Base-by-base conservation (phyloP, 2,329 filamentous ascomycete species). In the Ramularia collo-cygni region DNA sequence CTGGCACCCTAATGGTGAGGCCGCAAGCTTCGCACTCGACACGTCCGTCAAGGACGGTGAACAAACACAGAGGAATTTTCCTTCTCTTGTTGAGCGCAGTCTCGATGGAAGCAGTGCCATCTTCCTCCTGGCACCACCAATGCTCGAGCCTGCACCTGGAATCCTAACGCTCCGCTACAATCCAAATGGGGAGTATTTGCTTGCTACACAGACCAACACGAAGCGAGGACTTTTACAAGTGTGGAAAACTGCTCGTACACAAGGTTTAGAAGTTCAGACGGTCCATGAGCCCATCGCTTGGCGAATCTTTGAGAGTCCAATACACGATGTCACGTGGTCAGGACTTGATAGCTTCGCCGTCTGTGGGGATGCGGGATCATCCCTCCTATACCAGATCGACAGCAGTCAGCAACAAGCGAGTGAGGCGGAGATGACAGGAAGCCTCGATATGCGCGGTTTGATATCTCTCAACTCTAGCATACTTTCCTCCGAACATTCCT, bases 311-410 rank as follows among this genome's bases (percentile, higher is more conserved):
- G 62, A 66, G 15, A 58, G 60, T 4, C 58, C 58, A 38, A 61
- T 69, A 2, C 55, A 64, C 17, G 68, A 70, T 42, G 67, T 64
- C 1, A 59, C 61, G 9, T 71, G 68, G 67, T 64, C 63, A 28
- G 63, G 54, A 31, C 61, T 67, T 10, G 59, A 63, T 3, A 56
- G 57, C 2, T 69, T 72, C 44, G 57, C 67, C 8, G 64, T 70
- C 8, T 68, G 64, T 38, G 67, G 68, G 8, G 61, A 63, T 7
- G 53, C 61, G 13, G 51, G 51, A 0, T 35, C 54, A 13, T 42
- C 50, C n/a, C 37, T 45, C 26, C 36, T 40, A 18, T 52, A 50
- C 34, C 47, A 51, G 39, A 36, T 52, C 12, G 47, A 50, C 10
- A 39, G 40, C 9, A 48, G 36, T 28, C 42, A 46, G 15, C 18